phyloP scores from a whole-genome alignment of 176 grass and related monocot genomes.

The Bothriochloa decipiens region DNA sequence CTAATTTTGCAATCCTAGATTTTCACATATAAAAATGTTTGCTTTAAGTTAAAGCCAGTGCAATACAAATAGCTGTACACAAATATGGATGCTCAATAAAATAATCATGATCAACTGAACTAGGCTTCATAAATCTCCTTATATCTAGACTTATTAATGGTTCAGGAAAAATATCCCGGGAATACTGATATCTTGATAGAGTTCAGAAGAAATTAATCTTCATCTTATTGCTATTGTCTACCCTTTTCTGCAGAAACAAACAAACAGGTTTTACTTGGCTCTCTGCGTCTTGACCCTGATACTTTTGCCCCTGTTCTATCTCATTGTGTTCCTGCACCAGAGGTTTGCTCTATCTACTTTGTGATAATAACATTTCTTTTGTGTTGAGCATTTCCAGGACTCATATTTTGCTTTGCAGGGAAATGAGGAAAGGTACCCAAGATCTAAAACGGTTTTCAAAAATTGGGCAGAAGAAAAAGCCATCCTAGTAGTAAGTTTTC shows the following conservation, averaged over 20 bases:
- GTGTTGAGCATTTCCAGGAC: constrained; percentile 8
- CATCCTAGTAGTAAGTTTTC: constrained; percentile 60
- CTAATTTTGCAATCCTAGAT: background rate
- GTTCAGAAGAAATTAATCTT: background rate
- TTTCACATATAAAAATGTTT: background rate
- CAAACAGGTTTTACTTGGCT: constrained; percentile 78
- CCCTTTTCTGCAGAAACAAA: constrained; percentile 73
- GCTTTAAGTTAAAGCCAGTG: background rate
- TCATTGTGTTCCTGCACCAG: constrained; percentile 85
- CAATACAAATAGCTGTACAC: background rate
- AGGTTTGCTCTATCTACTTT: constrained; percentile 61
- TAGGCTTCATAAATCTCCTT: background rate
- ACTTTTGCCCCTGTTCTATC: constrained; percentile 90
- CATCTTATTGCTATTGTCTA: constrained; percentile 15
- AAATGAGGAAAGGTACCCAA: constrained; percentile 73
- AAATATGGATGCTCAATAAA: background rate
- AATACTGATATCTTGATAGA: background rate
- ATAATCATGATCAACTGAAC: constrained; percentile 14
- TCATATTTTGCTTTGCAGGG: constrained; percentile 54
- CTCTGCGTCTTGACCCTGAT: constrained; percentile 72
- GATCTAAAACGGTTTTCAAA: constrained; percentile 75
- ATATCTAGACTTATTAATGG: constrained; percentile 16
- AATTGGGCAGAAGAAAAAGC: constrained; percentile 68
- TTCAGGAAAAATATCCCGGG: background rate
- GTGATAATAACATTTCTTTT: constrained; percentile 23